phyloP scores from a whole-genome alignment of 768 basidiomycete species.

The Agaricus sinodeliciosus region DNA sequence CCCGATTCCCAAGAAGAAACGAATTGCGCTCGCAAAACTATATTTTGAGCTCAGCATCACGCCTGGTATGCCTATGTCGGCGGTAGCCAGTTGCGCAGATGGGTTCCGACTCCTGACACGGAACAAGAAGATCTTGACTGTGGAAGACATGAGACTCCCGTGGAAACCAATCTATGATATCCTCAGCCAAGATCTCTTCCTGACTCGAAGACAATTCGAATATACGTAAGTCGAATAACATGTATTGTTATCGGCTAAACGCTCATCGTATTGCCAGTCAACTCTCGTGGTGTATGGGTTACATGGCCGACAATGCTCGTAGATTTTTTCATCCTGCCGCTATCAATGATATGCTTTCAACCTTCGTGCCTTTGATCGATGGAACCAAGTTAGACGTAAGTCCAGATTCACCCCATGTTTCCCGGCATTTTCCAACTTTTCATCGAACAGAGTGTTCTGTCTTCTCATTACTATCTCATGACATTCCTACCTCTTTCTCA shows the following conservation, averaged over 20 bases:
- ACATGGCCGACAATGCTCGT: slow-evolving; percentile 58
- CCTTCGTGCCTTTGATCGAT: slow-evolving; percentile 74
- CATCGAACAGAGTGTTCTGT: slow-evolving; percentile 52
- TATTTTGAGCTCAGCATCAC: slow-evolving; percentile 72
- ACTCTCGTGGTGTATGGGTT: slow-evolving; percentile 73
- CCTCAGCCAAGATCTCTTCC: slow-evolving; percentile 68
- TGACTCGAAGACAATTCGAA: slow-evolving; percentile 70
- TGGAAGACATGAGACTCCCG: slow-evolving; percentile 74
- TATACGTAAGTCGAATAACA: slow-evolving; percentile 47
- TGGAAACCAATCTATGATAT: slow-evolving; percentile 77
- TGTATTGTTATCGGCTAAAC: neutral
- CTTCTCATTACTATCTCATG: slow-evolving; percentile 79
- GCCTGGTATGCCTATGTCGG: slow-evolving; percentile 70
- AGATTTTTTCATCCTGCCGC: slow-evolving; percentile 88
- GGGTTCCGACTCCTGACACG: slow-evolving; percentile 50
- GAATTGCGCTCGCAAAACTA: slow-evolving; percentile 67
- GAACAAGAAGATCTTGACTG: slow-evolving; percentile 68
- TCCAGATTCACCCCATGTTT: slow-evolving; percentile 10
- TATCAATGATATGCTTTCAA: slow-evolving; percentile 82
- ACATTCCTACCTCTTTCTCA: slow-evolving; percentile 83
- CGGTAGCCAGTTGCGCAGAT: slow-evolving; percentile 63
- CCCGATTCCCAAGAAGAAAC: slow-evolving; percentile 75
- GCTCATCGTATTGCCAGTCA: slow-evolving; percentile 36
- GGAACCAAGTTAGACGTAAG: slow-evolving; percentile 68
- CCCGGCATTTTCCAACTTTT: slow-evolving; percentile 9